Percentiles rank a stretch among this genome's conserved stretches.
Conservation (phyloP, 441 rosid genomes). For the Mallotus repandus region DNA sequence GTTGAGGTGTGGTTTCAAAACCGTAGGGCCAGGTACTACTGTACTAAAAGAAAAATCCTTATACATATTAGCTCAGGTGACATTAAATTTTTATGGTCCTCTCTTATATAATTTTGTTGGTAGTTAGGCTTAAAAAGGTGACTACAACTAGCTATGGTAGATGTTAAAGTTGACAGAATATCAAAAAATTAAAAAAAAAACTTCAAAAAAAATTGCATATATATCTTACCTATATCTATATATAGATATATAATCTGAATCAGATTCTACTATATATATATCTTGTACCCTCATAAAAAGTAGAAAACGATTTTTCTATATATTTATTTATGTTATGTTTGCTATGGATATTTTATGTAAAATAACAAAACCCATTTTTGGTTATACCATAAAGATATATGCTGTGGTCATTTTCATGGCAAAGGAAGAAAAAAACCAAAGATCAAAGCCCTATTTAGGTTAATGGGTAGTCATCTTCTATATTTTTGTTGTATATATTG, state of each 20-base stretch:
- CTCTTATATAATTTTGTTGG: slow-evolving; percentile 32
- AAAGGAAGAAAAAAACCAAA: not conserved
- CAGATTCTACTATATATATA: slow-evolving; percentile 46
- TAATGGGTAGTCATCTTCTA: slow-evolving; percentile 30
- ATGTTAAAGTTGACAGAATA: slow-evolving; percentile 51
- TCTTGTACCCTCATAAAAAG: slow-evolving; percentile 19
- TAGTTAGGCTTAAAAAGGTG: slow-evolving; percentile 30
- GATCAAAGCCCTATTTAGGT: slow-evolving; percentile 21
- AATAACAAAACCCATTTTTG: not conserved
- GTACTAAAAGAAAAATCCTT: not conserved
- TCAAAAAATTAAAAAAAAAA: slow-evolving; percentile 15
- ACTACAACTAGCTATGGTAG: slow-evolving; percentile 1
- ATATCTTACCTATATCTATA: not conserved
- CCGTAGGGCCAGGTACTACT: slow-evolving; percentile 88
- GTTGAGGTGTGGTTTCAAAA: slow-evolving; percentile 99
- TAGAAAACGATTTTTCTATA: slow-evolving; percentile 14
- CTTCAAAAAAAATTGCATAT: not conserved
- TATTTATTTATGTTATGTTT: not conserved
- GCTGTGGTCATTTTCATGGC: slow-evolving; percentile 23
- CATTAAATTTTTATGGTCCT: slow-evolving; percentile 3
- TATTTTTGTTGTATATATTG: not conserved
- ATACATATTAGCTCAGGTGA: not conserved
- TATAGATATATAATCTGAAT: slow-evolving; percentile 39
- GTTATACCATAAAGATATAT: not conserved
- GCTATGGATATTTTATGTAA: slow-evolving; percentile 1